phyloP scores from a whole-genome alignment of 495 filamentous ascomycete genomes.

The Emericellopsis terricola region DNA sequence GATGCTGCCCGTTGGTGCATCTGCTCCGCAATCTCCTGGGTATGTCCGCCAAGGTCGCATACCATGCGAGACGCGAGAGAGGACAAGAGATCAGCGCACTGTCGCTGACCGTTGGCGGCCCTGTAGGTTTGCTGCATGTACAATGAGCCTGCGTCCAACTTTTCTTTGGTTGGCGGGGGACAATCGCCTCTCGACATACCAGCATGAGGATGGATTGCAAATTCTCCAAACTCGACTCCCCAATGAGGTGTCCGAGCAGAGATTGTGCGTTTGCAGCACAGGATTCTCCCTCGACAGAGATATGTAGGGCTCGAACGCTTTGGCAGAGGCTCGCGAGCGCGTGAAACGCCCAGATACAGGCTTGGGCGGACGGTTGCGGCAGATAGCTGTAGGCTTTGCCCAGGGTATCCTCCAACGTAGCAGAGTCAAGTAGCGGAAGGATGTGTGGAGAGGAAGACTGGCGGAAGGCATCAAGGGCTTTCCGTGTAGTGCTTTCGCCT shows the following conservation, averaged over 20 bases:
- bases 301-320: no score
- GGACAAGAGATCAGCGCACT: background rate
- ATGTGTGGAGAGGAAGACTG: background rate
- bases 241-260: background rate
- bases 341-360: no score
- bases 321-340: no score
- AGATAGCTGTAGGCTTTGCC: no score
- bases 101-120: background rate
- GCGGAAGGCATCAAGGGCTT: background rate
- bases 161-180: background rate
- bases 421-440: no score
- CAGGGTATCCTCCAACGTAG: no score
- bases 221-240: background rate
- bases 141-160: background rate
- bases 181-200: background rate
- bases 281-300: no score
- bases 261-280: no score
- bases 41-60: conserved; percentile 2
- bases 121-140: conserved; percentile 3
- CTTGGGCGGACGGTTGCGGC: no score
- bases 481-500: background rate
- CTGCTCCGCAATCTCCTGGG: background rate
- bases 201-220: background rate
- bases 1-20: background rate
- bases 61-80: conserved; percentile 2